Evolutionary conservation across 225 moss, liverwort and hornwort species (phyloP), one percentile per base, ranked within the genome.

Genomic region (Takakia lepidozioides): DNA sequence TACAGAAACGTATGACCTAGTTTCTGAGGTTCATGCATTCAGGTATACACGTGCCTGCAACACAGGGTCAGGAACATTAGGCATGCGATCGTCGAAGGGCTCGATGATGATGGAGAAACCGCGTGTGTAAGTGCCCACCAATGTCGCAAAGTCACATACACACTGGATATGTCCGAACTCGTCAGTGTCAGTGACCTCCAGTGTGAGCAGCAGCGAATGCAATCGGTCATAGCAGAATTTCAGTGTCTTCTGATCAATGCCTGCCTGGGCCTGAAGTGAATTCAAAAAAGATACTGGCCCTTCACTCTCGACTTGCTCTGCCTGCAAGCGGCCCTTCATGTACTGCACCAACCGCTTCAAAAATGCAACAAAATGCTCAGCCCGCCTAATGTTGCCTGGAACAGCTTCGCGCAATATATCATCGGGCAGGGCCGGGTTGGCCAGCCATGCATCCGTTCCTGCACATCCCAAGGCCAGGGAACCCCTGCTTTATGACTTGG

Each of bases 41-140:
- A 2, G 22, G 11, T 13, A 23, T 37, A 10, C 27, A 50, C 35
- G 5, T 65, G 86, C 95, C 85, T 90, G 91, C 65, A 98, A 68
- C 36, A 98, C 78, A 50, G 98, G 98, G 58, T 98, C 98, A 25
- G 98, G 98, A 51, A 98, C 81, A 59, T 98, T 87, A 43, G 98
- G 98, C 98, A 98, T 98, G 21, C 98, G 91, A 51, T 87, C 87
- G 56, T 98, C 98, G 51, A 83, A 98, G 53, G 98, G 98, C 68
- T 98, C 98, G 45, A 98, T 91, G 10, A 98, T 98, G 54, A 98
- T 91, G 26, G 98, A 87, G 49, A 98, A 98, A 1, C 98, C 98
- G 55, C 83, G 73, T 27, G 87, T 82, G 63, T 98, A 98, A 23
- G 98, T 98, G 28, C 98, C 98, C 59, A 98, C 83, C 16, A 98